Evolutionary conservation across 1,139 yeast species (phyloP).

Genomic region (Blastobotrys arbuscula): DNA sequence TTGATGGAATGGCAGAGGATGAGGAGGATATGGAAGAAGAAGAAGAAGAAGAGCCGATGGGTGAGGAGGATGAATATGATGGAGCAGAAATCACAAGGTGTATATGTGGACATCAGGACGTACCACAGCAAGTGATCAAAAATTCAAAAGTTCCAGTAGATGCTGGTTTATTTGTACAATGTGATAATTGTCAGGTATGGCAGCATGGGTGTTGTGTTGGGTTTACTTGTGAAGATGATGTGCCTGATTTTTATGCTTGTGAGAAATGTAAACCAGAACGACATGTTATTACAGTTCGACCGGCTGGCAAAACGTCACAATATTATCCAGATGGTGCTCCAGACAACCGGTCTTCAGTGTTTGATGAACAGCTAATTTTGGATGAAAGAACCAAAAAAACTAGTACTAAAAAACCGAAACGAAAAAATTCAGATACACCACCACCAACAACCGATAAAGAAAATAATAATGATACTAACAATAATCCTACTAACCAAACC

Average conservation of each 20-base stretch:
- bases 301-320: conserved; percentile 41
- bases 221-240: conserved; percentile 59
- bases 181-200: conserved; percentile 94
- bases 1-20: background rate
- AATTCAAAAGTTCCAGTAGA: conserved; percentile 47
- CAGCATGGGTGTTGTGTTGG: conserved; percentile 98
- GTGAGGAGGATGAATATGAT: conserved; percentile 14
- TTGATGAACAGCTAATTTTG: background rate
- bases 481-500: background rate
- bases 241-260: conserved; percentile 92
- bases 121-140: conserved; percentile 41
- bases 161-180: conserved; percentile 76
- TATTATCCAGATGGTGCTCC: conserved; percentile 35
- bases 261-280: conserved; percentile 82
- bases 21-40: background rate
- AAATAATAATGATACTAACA: background rate
- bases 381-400: background rate
- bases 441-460: conserved; percentile 1
- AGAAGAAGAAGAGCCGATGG: conserved; percentile 14
- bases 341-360: background rate
- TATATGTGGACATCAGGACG: conserved; percentile 74
- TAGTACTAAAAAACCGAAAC: background rate
- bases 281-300: conserved; percentile 53
- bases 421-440: conserved; percentile 3
- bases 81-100: conserved; percentile 74